A percentile compares a stretch with the other conserved stretches of the same genome.
Evolutionary conservation across 164 flowering plant genomes (phyloP).

Genomic region (Tinospora cordifolia): DNA sequence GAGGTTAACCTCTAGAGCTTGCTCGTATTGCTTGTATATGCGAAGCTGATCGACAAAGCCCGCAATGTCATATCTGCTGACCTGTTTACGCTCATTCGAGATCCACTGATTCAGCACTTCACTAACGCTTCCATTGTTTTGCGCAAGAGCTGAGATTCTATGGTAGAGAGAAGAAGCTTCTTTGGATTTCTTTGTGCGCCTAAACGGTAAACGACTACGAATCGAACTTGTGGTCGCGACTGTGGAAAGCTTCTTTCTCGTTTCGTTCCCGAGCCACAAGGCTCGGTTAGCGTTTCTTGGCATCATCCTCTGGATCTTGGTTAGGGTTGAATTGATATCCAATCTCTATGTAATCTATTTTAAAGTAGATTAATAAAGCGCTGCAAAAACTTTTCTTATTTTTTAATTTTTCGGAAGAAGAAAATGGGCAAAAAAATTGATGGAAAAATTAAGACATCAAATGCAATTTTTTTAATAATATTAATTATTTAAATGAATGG

Average conservation of each 20-base stretch:
- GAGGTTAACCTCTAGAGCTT: conserved; percentile 23
- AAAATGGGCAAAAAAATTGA: no score
- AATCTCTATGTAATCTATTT: no score
- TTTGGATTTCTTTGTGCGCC: not conserved
- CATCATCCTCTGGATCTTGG: not conserved
- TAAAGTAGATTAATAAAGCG: no score
- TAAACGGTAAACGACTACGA: not conserved
- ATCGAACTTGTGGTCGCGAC: not conserved
- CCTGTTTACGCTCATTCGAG: conserved; percentile 5
- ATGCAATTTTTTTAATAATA: no score
- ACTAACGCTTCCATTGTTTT: not conserved
- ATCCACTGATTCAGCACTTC: conserved; percentile 18
- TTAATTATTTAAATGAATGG: no score
- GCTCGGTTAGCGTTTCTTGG: not conserved
- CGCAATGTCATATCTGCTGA: conserved; percentile 9
- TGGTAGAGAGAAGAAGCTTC: not conserved
- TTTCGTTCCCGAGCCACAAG: not conserved
- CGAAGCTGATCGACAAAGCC: conserved; percentile 22
- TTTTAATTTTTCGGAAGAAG: no score
- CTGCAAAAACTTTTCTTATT: no score
- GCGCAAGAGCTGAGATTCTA: not conserved
- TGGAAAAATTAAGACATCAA: no score
- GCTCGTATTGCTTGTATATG: conserved; percentile 12
- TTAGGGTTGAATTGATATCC: no score
- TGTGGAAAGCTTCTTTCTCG: not conserved